phyloP scores from a whole-genome alignment of 2,329 filamentous ascomycete species.

The Blastomyces percursus region DNA sequence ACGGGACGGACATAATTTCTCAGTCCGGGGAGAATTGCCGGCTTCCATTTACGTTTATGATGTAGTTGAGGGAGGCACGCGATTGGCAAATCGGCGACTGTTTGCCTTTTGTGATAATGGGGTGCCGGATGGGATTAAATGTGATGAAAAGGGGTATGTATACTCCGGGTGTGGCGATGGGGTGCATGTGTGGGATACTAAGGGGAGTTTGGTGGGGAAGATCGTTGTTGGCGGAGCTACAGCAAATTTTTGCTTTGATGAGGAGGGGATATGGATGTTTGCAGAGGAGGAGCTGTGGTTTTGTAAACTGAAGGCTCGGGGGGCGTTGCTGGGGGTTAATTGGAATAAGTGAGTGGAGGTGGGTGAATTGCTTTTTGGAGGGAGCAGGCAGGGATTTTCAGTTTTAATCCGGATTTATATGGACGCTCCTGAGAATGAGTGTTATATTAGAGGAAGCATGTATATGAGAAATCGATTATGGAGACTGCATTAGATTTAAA shows the following conservation, averaged over 20 bases:
- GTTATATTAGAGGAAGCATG: not conserved
- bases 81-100: slow-evolving; percentile 40
- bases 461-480: not conserved
- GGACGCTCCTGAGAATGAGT: not conserved
- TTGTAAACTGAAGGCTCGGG: slow-evolving; percentile 12
- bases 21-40: slow-evolving; percentile 11
- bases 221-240: slow-evolving; percentile 41
- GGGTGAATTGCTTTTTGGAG: not conserved
- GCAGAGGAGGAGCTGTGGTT: slow-evolving; percentile 12
- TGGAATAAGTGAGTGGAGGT: slow-evolving; percentile 3
- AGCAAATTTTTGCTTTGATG: slow-evolving; percentile 42
- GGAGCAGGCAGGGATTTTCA: not conserved
- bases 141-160: slow-evolving; percentile 45
- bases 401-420: not conserved
- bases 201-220: slow-evolving; percentile 45
- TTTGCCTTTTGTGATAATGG: slow-evolving; percentile 43
- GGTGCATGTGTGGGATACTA: slow-evolving; percentile 42
- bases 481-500: not conserved
- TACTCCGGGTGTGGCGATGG: slow-evolving; percentile 46
- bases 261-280: slow-evolving; percentile 14
- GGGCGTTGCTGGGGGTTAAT: slow-evolving; percentile 11
- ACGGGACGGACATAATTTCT: slow-evolving; percentile 11
- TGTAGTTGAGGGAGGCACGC: slow-evolving; percentile 32
- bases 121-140: slow-evolving; percentile 38
- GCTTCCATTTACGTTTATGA: slow-evolving; percentile 31